Percentiles rank a stretch among this genome's conserved stretches.
Evolutionary conservation across 768 basidiomycete species (phyloP).

Genomic region (Udeniomyces megalosporus): DNA sequence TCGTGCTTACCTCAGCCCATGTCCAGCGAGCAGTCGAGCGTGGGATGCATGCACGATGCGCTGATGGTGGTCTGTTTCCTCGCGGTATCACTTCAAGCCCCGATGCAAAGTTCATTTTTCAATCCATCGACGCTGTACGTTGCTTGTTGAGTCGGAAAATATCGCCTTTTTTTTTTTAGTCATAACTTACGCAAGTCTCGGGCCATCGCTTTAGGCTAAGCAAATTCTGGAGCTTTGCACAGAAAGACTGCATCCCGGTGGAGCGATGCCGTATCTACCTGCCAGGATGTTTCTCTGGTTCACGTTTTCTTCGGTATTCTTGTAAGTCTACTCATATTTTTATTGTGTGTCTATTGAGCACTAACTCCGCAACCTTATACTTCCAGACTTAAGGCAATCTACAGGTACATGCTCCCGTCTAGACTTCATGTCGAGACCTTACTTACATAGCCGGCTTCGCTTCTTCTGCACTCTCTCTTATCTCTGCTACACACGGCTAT

Average conservation of each 20-base stretch:
- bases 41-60: too few relatives aligned
- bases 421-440: too few relatives aligned
- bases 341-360: conserved; percentile 6
- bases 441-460: too few relatives aligned
- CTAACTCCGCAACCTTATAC: background rate
- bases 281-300: conserved; percentile 16
- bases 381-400: too few relatives aligned
- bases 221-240: conserved; percentile 17
- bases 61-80: conserved; percentile 10
- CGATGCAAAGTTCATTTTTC: conserved; percentile 19
- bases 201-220: conserved; percentile 9
- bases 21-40: too few relatives aligned
- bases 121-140: conserved; percentile 11
- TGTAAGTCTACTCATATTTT: conserved; percentile 16
- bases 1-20: too few relatives aligned
- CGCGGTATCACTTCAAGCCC: conserved; percentile 11
- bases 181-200: too few relatives aligned
- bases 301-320: conserved; percentile 18
- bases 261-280: conserved; percentile 17
- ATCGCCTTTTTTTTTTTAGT: too few relatives aligned
- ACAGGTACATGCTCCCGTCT: too few relatives aligned
- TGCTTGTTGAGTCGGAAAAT: too few relatives aligned
- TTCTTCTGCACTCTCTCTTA: too few relatives aligned
- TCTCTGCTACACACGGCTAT: background rate
- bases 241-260: conserved; percentile 19